Percentiles rank a stretch among this genome's conserved stretches.
Evolutionary conservation across 2,329 filamentous ascomycete species (phyloP).

Genomic region (Basipetospora sp.): DNA sequence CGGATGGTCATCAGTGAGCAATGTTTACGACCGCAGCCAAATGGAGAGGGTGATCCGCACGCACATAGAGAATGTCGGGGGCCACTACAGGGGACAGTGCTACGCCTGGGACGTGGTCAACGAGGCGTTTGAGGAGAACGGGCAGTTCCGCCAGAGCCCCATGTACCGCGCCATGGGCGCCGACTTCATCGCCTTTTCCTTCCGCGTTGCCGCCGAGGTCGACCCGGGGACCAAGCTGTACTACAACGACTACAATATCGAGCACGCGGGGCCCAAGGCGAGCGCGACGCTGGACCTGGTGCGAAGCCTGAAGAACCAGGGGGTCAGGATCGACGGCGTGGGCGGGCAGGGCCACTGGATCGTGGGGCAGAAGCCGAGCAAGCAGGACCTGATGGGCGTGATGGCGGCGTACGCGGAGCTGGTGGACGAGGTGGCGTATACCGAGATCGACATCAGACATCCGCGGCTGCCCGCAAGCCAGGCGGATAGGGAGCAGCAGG

Average conservation of each 20-base stretch:
- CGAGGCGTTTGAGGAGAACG: conserved; percentile 41
- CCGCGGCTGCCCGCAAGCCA: conserved; percentile 25
- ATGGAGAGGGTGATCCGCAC: conserved; percentile 34
- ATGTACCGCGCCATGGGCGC: conserved; percentile 37
- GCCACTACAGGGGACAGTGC: conserved; percentile 43
- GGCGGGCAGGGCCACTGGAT: conserved; percentile 37
- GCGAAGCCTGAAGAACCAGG: conserved; percentile 19
- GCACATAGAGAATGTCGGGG: conserved; percentile 43
- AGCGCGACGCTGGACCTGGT: conserved; percentile 21
- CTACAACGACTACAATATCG: conserved; percentile 47
- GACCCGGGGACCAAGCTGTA: conserved; percentile 38
- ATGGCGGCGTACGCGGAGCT: conserved; percentile 31
- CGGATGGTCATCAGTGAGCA: no score
- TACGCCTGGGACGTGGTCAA: conserved; percentile 54
- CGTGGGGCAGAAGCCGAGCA: conserved; percentile 24
- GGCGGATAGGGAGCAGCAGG: conserved; percentile 27
- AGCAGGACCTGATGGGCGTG: conserved; percentile 20
- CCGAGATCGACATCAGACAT: conserved; percentile 23
- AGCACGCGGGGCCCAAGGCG: conserved; percentile 23
- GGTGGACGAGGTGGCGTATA: conserved; percentile 35
- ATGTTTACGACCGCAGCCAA: conserved; percentile 39
- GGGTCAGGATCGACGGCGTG: conserved; percentile 36
- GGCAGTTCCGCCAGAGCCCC: conserved; percentile 29
- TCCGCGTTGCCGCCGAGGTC: conserved; percentile 31
- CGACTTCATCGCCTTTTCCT: conserved; percentile 38